A percentile compares a stretch with the other conserved stretches of the same genome.
Conservation (phyloP, 108 stramenopile genomes). For the Schizochytrium sp. region DNA sequence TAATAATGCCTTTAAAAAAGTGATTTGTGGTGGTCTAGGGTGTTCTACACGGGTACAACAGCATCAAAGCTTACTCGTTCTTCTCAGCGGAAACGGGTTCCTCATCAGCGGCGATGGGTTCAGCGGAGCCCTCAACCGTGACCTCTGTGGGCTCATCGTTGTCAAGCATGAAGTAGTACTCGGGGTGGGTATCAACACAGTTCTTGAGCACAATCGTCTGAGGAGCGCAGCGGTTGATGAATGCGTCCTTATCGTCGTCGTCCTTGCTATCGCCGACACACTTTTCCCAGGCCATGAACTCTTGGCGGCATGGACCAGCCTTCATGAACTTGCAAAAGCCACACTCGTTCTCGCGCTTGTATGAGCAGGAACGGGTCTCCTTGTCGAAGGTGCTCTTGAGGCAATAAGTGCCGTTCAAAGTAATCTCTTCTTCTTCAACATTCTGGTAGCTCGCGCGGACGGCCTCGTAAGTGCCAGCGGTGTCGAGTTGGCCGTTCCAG, state of each 20-base stretch:
- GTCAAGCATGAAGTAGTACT: constrained; percentile 53
- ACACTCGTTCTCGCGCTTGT: constrained; percentile 58
- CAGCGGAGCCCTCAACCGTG: not conserved
- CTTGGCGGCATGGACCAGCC: constrained; percentile 48
- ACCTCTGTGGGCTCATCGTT: not conserved
- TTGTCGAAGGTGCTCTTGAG: constrained; percentile 29
- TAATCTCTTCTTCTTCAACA: constrained; percentile 56
- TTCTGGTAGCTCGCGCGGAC: constrained; percentile 48
- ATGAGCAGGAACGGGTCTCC: not conserved
- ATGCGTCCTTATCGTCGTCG: not conserved
- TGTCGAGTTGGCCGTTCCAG: constrained; percentile 14
- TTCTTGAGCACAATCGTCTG: constrained; percentile 59
- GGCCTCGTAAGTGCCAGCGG: constrained; percentile 4
- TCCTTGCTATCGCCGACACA: constrained; percentile 52
- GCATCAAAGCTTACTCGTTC: not conserved
- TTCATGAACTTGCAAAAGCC: constrained; percentile 61
- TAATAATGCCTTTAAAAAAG: too few species aligned
- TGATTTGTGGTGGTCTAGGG: too few species aligned
- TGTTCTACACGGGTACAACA: too few species aligned
- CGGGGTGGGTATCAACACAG: constrained; percentile 49
- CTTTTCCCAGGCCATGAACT: constrained; percentile 59
- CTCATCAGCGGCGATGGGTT: not conserved
- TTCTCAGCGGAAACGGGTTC: not conserved
- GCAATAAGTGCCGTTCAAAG: constrained; percentile 54
- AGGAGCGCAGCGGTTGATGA: constrained; percentile 40